Percentiles rank a stretch among this genome's conserved stretches.
These are phyloP conservation scores for Chondrostereum purpureum DNA, from an alignment of 1,284 basidiomycete species.

Conservation along the genomic window DNA sequence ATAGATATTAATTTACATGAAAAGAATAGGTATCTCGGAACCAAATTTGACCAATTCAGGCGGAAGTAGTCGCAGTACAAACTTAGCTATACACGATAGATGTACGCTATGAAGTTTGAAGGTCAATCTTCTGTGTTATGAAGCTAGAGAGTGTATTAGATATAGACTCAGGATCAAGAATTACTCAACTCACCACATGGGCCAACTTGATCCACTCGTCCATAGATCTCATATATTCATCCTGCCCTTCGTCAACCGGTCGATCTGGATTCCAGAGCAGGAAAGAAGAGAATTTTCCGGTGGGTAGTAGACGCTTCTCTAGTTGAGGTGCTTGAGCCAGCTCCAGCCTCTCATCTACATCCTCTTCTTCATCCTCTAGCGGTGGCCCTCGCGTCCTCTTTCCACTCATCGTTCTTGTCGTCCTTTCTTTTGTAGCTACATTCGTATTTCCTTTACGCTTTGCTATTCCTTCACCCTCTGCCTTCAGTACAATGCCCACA, in stretches of 20 bases:
- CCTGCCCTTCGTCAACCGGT: constrained; percentile 55
- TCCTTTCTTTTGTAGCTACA: constrained; percentile 9
- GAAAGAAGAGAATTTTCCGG: constrained; percentile 53
- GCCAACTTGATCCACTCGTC: constrained; percentile 61
- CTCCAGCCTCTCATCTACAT: constrained; percentile 10
- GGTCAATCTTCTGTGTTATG: no score
- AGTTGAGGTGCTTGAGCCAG: constrained; percentile 14
- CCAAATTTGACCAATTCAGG: no score
- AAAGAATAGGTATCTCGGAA: no score
- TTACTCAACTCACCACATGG: no score
- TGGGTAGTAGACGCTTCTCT: constrained; percentile 35
- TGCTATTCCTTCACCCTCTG: constrained; percentile 16
- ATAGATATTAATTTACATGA: no score
- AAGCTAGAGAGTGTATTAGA: no score
- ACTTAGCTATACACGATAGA: no score
- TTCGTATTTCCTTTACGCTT: constrained; percentile 17
- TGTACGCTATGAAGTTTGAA: no score
- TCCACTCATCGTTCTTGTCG: constrained; percentile 3
- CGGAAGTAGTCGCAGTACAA: no score
- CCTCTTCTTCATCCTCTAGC: constrained; percentile 16
- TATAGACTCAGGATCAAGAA: no score
- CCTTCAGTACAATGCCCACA: constrained; percentile 51
- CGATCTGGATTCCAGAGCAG: constrained; percentile 70
- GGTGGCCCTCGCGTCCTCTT: constrained; percentile 17
- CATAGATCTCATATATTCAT: constrained; percentile 62